A percentile compares a stretch with the other conserved stretches of the same genome.
These are phyloP conservation scores for Solanum clarkiae DNA, from an alignment of 257 asterid species.

Conservation along the genomic window DNA sequence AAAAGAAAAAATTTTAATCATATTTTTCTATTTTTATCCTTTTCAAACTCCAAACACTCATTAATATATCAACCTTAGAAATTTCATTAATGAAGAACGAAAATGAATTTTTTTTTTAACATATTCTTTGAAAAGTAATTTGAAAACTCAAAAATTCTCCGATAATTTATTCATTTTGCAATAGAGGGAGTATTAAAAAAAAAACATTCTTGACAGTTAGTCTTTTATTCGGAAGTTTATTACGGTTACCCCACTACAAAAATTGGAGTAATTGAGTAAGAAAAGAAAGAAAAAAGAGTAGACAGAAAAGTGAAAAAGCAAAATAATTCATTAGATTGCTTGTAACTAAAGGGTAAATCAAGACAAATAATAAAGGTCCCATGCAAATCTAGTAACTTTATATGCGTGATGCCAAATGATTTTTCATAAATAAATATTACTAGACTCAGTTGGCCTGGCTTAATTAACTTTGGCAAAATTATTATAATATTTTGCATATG, in stretches of 20 bases:
- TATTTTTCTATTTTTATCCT: too few relatives aligned
- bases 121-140: too few relatives aligned
- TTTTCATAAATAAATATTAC: neutral
- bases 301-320: neutral
- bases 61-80: too few relatives aligned
- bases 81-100: too few relatives aligned
- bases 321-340: constrained; percentile 2
- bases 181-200: too few relatives aligned
- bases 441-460: neutral
- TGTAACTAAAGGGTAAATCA: neutral
- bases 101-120: too few relatives aligned
- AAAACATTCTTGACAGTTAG: neutral
- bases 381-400: constrained; percentile 1
- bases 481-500: neutral
- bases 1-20: too few relatives aligned
- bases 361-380: constrained; percentile 6
- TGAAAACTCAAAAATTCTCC: too few relatives aligned
- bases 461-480: neutral
- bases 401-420: neutral
- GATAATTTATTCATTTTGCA: too few relatives aligned
- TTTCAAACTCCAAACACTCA: too few relatives aligned
- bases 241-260: neutral
- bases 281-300: neutral
- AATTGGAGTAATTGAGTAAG: neutral
- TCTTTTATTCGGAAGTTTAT: neutral